These are phyloP conservation scores for Xylariaceae sp. DNA, from an alignment of 2,329 filamentous ascomycete species.

Conservation along the genomic window DNA sequence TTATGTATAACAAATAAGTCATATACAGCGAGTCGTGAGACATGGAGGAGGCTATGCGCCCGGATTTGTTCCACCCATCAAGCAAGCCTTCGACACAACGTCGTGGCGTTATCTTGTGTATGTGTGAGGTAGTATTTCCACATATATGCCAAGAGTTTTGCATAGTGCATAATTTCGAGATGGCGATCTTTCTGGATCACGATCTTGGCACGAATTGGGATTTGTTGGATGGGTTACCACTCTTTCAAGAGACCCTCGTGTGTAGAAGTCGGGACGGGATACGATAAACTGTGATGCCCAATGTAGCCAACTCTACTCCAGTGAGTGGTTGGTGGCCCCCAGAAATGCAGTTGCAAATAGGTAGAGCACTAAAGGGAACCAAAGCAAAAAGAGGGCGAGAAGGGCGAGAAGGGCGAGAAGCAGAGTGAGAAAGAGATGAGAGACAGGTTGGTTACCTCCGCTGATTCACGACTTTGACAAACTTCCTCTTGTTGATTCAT, in stretches of 20 bases:
- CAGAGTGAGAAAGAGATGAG: neutral
- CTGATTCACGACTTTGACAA: neutral
- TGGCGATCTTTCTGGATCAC: neutral
- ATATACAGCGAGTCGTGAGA: no score
- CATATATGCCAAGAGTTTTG: neutral
- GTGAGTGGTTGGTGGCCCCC: no score
- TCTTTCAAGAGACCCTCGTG: neutral
- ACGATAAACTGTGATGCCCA: neutral
- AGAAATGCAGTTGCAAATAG: neutral
- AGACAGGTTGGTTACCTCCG: neutral
- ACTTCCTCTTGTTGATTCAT: neutral
- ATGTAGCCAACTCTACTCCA: neutral
- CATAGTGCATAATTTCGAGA: neutral
- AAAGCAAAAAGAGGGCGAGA: neutral
- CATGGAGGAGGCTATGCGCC: neutral
- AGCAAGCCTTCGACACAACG: neutral
- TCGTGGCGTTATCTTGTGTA: neutral
- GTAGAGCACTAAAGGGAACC: neutral
- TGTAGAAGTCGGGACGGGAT: neutral
- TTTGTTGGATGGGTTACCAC: no score
- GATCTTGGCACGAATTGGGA: no score
- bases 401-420: neutral
- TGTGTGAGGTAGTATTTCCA: neutral
- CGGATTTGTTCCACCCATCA: neutral
- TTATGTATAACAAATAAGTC: no score